These are phyloP conservation scores for Candolleomyces efflorescens DNA, from an alignment of 768 basidiomycete species.

Conservation along the genomic window DNA sequence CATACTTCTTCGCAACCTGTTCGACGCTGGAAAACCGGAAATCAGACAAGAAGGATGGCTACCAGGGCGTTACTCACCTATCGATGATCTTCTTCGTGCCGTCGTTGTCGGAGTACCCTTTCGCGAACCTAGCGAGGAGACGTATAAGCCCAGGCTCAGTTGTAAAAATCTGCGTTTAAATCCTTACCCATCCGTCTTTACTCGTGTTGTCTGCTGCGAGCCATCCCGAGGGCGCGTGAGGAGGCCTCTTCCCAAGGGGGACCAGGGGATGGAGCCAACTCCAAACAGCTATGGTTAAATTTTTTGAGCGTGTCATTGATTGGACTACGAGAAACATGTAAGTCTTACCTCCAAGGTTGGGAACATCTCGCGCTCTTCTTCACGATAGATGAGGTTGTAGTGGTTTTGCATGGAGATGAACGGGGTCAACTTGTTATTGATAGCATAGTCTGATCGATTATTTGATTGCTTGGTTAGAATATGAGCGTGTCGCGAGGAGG, in stretches of 20 bases:
- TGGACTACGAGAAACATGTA: background rate
- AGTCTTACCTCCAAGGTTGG: slow-evolving; percentile 46
- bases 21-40: slow-evolving; percentile 42
- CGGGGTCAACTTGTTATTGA: slow-evolving; percentile 47
- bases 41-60: background rate
- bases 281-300: slow-evolving; percentile 36
- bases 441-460: slow-evolving; percentile 28
- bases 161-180: background rate
- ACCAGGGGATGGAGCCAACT: slow-evolving; percentile 57
- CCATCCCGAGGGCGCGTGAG: slow-evolving; percentile 38
- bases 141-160: no score
- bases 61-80: slow-evolving; percentile 26
- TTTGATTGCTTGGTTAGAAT: no score
- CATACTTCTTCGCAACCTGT: slow-evolving; percentile 47
- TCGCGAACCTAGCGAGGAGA: background rate
- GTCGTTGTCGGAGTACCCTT: slow-evolving; percentile 16
- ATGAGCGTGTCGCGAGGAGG: no score
- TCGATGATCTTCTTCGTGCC: slow-evolving; percentile 32
- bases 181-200: slow-evolving; percentile 32
- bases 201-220: slow-evolving; percentile 36
- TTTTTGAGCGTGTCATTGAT: no score
- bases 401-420: slow-evolving; percentile 74
- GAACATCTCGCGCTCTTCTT: slow-evolving; percentile 65
- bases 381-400: slow-evolving; percentile 56
- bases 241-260: slow-evolving; percentile 50